Base-by-base conservation (phyloP, 352 stramenopile genomes). In the Globisporangium polare region DNA sequence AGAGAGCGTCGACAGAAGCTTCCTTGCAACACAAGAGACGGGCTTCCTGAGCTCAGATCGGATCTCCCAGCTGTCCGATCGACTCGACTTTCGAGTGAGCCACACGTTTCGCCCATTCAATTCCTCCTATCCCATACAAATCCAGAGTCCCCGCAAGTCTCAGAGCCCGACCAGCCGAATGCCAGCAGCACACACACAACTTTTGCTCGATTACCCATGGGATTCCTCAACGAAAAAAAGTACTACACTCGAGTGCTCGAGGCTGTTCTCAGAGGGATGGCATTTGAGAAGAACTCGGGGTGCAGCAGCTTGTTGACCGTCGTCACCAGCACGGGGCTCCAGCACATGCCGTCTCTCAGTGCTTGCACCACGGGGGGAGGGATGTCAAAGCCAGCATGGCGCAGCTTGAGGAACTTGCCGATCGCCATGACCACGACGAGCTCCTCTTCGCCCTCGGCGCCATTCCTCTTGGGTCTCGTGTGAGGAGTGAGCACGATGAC, bases 271-370 rank as follows among this genome's bases (percentile, higher is more conserved):
- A 6, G 9, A 13, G 50, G 27, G 17, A 17, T 27, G 12, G 6
- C 26, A 26, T 18, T 17, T 22, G 33, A 43, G 27, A 56, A 56
- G 18, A 52, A 60, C 53, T 60, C 53, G 39, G 53, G 54, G 13
- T 53, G 27, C 26, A 60, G 54, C 54, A 60, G 20, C 54, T 53
- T 41, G 29, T 43, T 60, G 54, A 60, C 41, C 27, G 54, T 45
- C 42, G 29, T 60, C 6, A 60, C 27, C 5, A 60, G 22, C 12
- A 41, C 24, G 6, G 42, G 43, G 1, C 41, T 41, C 54, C 54
- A 60, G 41, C 54, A 60, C 54, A 60, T 45, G 27, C 3, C 24
- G 6, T 45, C 31, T 56, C 35, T 29, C 13, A 56, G 4, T 2
- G 20, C 13, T 7, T 56, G 24, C 1, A 56, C 15, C 3, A 26